Evolutionary conservation across 2,329 filamentous ascomycete species (phyloP).

Genomic region (Helminthosporium solani): DNA sequence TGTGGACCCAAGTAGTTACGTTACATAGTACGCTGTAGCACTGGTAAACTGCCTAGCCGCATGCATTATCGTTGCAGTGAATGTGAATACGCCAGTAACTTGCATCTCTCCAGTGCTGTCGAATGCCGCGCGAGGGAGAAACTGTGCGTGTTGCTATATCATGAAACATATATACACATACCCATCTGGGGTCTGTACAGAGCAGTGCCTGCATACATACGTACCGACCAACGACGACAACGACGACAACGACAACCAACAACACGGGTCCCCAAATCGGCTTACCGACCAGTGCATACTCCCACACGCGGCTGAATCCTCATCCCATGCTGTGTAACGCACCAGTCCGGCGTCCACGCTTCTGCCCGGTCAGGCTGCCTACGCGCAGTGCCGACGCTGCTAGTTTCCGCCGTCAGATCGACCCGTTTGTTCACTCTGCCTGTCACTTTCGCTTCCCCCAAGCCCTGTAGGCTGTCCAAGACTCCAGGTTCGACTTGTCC

Average conservation of each 20-base stretch:
- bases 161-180: background rate
- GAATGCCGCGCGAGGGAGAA: background rate
- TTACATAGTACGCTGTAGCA: conserved; percentile 2
- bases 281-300: conserved; percentile 13
- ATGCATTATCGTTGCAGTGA: conserved; percentile 7
- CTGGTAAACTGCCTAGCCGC: conserved; percentile 3
- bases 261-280: no score
- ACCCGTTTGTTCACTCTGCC: no score
- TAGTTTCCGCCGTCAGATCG: conserved; percentile 39
- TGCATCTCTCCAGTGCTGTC: background rate
- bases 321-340: conserved; percentile 38
- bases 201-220: background rate
- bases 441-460: conserved; percentile 15
- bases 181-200: background rate
- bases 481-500: conserved; percentile 8
- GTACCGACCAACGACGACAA: conserved; percentile 16
- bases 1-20: no score
- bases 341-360: conserved; percentile 23
- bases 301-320: conserved; percentile 21
- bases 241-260: no score
- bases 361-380: conserved; percentile 24
- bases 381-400: conserved; percentile 22
- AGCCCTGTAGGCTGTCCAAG: background rate
- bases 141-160: background rate
- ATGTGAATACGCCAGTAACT: conserved; percentile 2